Evolutionary conservation across 139 green algal species (phyloP).

Genomic region (Micromonas commoda): DNA sequence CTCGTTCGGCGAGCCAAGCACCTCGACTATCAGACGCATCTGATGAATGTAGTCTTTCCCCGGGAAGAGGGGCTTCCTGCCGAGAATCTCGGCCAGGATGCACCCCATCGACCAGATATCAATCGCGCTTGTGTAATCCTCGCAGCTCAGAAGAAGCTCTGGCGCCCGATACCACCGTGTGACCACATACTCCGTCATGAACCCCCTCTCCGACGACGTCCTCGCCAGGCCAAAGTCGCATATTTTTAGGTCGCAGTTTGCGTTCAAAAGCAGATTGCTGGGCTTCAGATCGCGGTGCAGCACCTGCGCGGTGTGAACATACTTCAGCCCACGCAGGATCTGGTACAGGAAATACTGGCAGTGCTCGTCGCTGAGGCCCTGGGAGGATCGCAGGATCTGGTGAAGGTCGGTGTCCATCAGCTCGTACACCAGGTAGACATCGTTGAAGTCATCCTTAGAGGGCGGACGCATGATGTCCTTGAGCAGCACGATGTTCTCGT

Average conservation of each 20-base stretch:
- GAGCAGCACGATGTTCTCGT: constrained; percentile 80
- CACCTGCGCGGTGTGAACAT: constrained; percentile 37
- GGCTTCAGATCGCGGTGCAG: constrained; percentile 41
- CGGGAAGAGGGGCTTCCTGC: constrained; percentile 73
- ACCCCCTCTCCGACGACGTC: background rate
- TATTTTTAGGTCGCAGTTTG: constrained; percentile 40
- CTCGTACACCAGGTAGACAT: constrained; percentile 98
- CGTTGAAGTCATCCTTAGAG: constrained; percentile 64
- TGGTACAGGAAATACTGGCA: constrained; percentile 99
- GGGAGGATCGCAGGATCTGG: constrained; percentile 94
- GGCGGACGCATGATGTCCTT: constrained; percentile 63
- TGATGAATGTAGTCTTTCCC: constrained; percentile 91
- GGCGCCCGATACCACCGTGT: constrained; percentile 92
- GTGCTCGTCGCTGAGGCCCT: constrained; percentile 93
- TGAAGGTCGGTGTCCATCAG: constrained; percentile 99
- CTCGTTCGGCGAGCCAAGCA: constrained; percentile 77
- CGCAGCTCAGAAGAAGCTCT: constrained; percentile 84
- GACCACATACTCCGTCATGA: constrained; percentile 94
- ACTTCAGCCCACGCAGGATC: constrained; percentile 61
- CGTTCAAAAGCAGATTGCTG: constrained; percentile 37
- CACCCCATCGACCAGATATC: constrained; percentile 82
- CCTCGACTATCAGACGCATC: constrained; percentile 84
- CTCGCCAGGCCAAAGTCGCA: constrained; percentile 39
- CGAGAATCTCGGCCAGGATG: constrained; percentile 88
- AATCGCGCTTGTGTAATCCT: constrained; percentile 70